Percentiles rank a stretch among this genome's conserved stretches.
These are phyloP conservation scores for Raffaelea deltoideospora DNA, from an alignment of 2,329 filamentous ascomycete species.

Conservation along the genomic window DNA sequence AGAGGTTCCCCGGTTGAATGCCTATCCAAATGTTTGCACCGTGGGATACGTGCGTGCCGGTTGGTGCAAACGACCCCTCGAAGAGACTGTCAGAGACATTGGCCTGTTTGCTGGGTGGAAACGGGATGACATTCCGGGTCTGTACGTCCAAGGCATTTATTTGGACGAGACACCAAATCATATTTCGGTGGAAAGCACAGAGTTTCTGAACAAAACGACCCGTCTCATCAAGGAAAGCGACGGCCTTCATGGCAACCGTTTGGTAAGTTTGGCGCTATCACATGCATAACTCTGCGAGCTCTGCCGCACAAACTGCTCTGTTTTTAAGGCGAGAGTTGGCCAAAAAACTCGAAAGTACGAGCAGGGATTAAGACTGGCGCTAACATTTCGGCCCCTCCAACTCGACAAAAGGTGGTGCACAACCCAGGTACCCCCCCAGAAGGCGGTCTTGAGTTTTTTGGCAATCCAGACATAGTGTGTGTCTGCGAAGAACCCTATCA, in stretches of 20 bases:
- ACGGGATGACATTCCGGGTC: not conserved
- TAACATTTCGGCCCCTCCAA: no score
- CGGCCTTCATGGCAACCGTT: constrained; percentile 1
- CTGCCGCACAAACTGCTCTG: not conserved
- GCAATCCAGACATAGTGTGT: constrained; percentile 6
- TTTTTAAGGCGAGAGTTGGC: no score
- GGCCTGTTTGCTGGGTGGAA: constrained; percentile 1
- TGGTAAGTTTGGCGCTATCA: no score
- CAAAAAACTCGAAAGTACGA: no score
- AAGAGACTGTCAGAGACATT: constrained; percentile 2
- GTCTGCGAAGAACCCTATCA: constrained; percentile 5
- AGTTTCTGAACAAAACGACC: constrained; percentile 1
- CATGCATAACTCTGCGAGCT: no score
- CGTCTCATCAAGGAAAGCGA: not conserved
- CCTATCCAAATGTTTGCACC: constrained; percentile 6
- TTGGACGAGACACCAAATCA: constrained; percentile 8
- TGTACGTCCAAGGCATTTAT: constrained; percentile 7
- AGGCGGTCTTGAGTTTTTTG: constrained; percentile 4
- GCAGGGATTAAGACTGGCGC: no score
- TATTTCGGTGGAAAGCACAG: not conserved
- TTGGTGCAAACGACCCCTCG: constrained; percentile 4
- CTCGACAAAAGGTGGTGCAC: constrained; percentile 5
- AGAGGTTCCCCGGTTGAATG: constrained; percentile 7
- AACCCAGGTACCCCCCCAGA: constrained; percentile 8
- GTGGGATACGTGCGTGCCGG: constrained; percentile 6